These are phyloP conservation scores for Scorias spongiosa DNA, from an alignment of 2,329 filamentous ascomycete species.

Conservation along the genomic window DNA sequence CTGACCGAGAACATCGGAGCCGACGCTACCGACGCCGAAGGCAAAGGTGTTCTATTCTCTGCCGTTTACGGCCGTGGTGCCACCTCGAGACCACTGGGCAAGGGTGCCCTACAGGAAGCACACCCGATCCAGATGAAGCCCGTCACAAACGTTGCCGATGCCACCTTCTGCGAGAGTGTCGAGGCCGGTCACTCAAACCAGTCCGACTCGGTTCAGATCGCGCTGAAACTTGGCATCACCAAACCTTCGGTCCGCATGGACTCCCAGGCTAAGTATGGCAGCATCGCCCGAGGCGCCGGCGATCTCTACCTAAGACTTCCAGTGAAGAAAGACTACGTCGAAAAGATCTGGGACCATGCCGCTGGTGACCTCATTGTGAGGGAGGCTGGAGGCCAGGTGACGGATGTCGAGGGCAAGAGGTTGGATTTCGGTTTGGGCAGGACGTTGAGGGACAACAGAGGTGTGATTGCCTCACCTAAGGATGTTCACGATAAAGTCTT, in stretches of 20 bases:
- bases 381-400: conserved; percentile 84
- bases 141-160: conserved; percentile 56
- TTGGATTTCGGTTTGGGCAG: conserved; percentile 78
- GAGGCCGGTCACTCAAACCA: conserved; percentile 88
- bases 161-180: conserved; percentile 93
- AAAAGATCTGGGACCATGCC: conserved; percentile 99
- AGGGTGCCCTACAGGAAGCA: conserved; percentile 37
- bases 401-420: conserved; percentile 70
- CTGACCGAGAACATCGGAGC: conserved; percentile 58
- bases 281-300: conserved; percentile 81
- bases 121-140: conserved; percentile 66
- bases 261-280: conserved; percentile 94
- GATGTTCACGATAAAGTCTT: conserved; percentile 64
- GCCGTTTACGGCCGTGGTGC: conserved; percentile 69
- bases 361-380: conserved; percentile 87
- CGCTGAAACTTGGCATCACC: conserved; percentile 71
- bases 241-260: conserved; percentile 88
- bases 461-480: conserved; percentile 75
- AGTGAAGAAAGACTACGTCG: conserved; percentile 72
- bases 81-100: conserved; percentile 55
- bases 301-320: conserved; percentile 90
- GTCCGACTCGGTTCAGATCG: conserved; percentile 72
- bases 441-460: conserved; percentile 80
- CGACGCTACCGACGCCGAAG: conserved; percentile 57
- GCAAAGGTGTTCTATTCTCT: conserved; percentile 76